These are phyloP conservation scores for Ogataea hybrid DNA, from an alignment of 1,139 yeast genomes.

Conservation along the genomic window DNA sequence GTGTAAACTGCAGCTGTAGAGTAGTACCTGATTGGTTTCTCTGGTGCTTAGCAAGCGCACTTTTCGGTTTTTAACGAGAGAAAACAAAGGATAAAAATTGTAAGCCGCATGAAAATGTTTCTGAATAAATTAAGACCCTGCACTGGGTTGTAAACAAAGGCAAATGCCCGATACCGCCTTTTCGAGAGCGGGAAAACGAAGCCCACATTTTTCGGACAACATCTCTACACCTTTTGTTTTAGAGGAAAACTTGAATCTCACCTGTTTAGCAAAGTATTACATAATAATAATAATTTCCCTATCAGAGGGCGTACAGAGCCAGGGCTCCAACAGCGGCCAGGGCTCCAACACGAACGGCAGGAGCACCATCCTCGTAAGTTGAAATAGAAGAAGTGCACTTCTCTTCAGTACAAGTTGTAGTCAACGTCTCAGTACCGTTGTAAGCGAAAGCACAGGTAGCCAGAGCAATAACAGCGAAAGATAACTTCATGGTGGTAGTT, in stretches of 20 bases:
- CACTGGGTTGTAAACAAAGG: not conserved
- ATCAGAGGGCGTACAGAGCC: constrained; percentile 20
- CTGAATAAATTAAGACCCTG: not conserved
- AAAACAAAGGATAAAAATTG: not conserved
- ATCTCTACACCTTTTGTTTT: not conserved
- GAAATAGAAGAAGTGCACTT: constrained; percentile 20
- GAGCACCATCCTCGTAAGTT: constrained; percentile 22
- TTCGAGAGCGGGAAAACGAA: not conserved
- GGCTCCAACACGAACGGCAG: constrained; percentile 23
- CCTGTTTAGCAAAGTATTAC: not conserved
- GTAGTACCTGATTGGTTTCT: not conserved
- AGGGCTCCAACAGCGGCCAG: constrained; percentile 24
- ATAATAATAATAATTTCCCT: not conserved
- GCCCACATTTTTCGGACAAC: not conserved
- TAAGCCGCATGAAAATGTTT: not conserved
- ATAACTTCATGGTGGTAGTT: constrained; percentile 4
- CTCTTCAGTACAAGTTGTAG: constrained; percentile 18
- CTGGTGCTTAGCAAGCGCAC: constrained; percentile 1
- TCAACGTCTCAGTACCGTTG: constrained; percentile 19
- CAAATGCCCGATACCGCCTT: not conserved
- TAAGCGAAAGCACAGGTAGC: constrained; percentile 21
- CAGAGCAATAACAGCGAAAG: constrained; percentile 14
- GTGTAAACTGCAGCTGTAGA: no score
- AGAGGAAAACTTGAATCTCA: no score
- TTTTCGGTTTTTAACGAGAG: not conserved